Evolutionary conservation across 768 basidiomycete species (phyloP), one percentile per base, ranked within the genome.

Genomic region (Suillus fuscotomentosus): DNA sequence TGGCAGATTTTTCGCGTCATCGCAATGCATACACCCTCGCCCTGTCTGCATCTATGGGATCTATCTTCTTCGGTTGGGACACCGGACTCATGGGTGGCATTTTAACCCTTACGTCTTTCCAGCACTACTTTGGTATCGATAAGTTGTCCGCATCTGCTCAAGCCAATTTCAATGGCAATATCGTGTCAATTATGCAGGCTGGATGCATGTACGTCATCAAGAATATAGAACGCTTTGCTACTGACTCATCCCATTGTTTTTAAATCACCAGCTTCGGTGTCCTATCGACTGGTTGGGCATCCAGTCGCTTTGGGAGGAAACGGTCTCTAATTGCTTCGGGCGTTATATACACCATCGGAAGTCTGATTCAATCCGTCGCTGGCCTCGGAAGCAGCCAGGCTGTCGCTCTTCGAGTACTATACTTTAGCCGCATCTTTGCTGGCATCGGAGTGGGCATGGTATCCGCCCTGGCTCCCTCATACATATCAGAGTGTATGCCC

Each of bases 361-460:
- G 80, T 61, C 17, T 78, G 7, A 70, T 84, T 14, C 82, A 84
- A 65, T 71, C 70, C 47, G 66, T 82, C 53, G 77, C 77, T 10
- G 80, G 81, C 3, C 64, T 82, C 2, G 78, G 80, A 17, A 77
- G 71, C 60, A 73, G 70, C 50, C 67, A 68, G 64, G 61, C 55
- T 31, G 72, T 75, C 13, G 77, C 70, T 27, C 69, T 80, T 24
- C 67, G 71, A 14, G 74, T 80, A 13, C 70, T 80, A 14, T 80
- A 79, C 66, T 79, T 79, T 69, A 76, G 78, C 47, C 78, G 84
- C 15, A 86, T 87, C 72, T 67, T 88, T 0, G 79, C 82, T 10
- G 87, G 87, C 8, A 75, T 86, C 57, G 86, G 86, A 1, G 83
- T 86, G 42, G 84, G 85, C 6, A 80, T 81, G 79, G 77, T 81